Base-by-base conservation (phyloP, 495 filamentous ascomycete species). In the Lasiosphaeria miniovina region DNA sequence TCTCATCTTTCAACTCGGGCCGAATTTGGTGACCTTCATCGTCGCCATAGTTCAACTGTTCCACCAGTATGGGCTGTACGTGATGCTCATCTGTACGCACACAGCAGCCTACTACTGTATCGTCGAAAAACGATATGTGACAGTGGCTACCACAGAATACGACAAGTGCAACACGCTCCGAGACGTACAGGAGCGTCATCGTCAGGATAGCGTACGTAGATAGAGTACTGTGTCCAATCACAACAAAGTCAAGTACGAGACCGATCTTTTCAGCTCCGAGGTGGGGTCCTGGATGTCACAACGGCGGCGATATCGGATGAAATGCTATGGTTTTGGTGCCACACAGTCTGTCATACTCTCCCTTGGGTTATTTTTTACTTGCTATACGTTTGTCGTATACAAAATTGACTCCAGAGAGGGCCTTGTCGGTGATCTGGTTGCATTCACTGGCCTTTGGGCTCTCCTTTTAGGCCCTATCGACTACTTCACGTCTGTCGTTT, bases 181-280 rank as follows among this genome's bases (percentile, higher is more conserved):
- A 51, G 49, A 51, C 49, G 32, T 24, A 51, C 7, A 51, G 49
- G 49, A 51, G 49, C 49, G 49, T 32, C 17, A 24, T 31, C 49
- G 49, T 51, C 17, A 51, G 49, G 49, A 51, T 51, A 51, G 9
- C 15, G 49, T 54, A n/a, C 52, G 52, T 54, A 35, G 52, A 54
- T 54, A 14, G 52, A 54, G 52, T 40, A 54, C 52, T 54, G 52
- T 54, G 35, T 54, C 52, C 33, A 54, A 54, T 54, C 52, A 54
- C 33, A 54, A 54, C 52, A 33, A 31, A 38, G 1, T 54, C 52
- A 54, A 40, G 52, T 40, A 38, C 33, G 52, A 54, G 35, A 51
- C 49, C 49, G 17, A 14, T 31, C 49, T 51, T 51, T 51, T 51
- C 15, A 32, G 49, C 49, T 51, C 49, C 4, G 49, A 14, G 17